A percentile compares a stretch with the other conserved stretches of the same genome.
Evolutionary conservation across 805 yeast genomes (phyloP).

Genomic region (Cyberlindnera meyerae): DNA sequence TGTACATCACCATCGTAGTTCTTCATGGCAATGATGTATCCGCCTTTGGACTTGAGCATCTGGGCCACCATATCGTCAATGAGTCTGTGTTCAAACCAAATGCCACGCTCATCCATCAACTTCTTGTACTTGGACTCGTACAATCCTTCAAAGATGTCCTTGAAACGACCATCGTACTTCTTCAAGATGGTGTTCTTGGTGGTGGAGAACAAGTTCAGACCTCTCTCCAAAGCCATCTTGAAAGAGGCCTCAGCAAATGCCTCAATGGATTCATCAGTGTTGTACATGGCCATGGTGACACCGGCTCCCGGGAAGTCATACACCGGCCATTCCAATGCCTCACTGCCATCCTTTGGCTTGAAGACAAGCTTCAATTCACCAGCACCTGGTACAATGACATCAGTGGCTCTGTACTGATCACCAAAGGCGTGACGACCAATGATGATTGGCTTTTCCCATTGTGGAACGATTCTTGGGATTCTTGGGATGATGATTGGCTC

Average conservation of each 20-base stretch:
- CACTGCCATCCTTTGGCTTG: slow-evolving; percentile 63
- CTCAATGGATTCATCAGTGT: slow-evolving; percentile 83
- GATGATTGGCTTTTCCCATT: slow-evolving; percentile 93
- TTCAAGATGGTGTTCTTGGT: slow-evolving; percentile 95
- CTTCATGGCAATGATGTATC: slow-evolving; percentile 92
- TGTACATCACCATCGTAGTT: slow-evolving; percentile 98
- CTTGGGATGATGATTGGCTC: slow-evolving; percentile 90
- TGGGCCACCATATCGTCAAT: slow-evolving; percentile 99
- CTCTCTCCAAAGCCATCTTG: slow-evolving; percentile 75
- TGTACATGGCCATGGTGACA: slow-evolving; percentile 90
- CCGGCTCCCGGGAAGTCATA: slow-evolving; percentile 63
- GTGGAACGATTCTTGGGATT: slow-evolving; percentile 83
- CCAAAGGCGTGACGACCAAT: slow-evolving; percentile 98
- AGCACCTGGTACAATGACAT: slow-evolving; percentile 69
- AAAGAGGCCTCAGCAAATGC: slow-evolving; percentile 95
- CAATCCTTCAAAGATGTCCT: slow-evolving; percentile 83
- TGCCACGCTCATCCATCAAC: slow-evolving; percentile 71
- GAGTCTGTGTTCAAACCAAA: slow-evolving; percentile 95
- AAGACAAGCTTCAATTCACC: slow-evolving; percentile 76
- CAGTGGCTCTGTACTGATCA: slow-evolving; percentile 94
- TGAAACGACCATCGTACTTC: slow-evolving; percentile 91
- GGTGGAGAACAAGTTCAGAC: slow-evolving; percentile 76
- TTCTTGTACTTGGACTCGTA: slow-evolving; percentile 65
- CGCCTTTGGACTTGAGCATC: slow-evolving; percentile 94
- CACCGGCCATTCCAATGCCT: slow-evolving; percentile 52